Evolutionary conservation across 192 early-diverging fungal species (phyloP).

Genomic region (Borealophlyctis nickersoniae): DNA sequence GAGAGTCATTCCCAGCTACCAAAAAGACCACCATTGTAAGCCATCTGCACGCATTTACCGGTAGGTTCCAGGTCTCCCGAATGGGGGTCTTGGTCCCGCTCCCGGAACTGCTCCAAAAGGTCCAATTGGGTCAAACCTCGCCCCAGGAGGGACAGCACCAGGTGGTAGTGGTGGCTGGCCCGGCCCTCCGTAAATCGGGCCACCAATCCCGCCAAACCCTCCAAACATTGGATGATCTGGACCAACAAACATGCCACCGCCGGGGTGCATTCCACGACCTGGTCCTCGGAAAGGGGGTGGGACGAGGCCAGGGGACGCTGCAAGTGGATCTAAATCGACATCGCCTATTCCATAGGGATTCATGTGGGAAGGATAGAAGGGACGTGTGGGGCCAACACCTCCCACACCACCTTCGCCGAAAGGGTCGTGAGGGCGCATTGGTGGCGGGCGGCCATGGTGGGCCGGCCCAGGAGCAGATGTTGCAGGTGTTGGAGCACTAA

Average conservation of each 20-base stretch:
- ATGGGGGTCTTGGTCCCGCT: conserved; percentile 29
- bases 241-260: conserved; percentile 83
- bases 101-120: conserved; percentile 65
- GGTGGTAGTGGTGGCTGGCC: conserved; percentile 57
- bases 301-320: conserved; percentile 35
- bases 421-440: background rate
- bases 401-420: conserved; percentile 3
- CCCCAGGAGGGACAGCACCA: conserved; percentile 61
- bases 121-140: conserved; percentile 87
- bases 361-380: background rate
- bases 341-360: conserved; percentile 66
- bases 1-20: background rate
- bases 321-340: conserved; percentile 71
- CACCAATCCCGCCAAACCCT: conserved; percentile 46
- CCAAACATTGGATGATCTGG: conserved; percentile 87
- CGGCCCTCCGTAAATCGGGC: conserved; percentile 37
- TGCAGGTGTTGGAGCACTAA: background rate
- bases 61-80: conserved; percentile 17
- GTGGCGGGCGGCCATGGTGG: conserved; percentile 1
- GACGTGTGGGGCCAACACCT: background rate
- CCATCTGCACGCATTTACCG: conserved; percentile 11
- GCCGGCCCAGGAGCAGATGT: background rate
- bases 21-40: background rate
- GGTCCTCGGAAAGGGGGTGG: conserved; percentile 4
- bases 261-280: conserved; percentile 45